Evolutionary conservation across 2,329 filamentous ascomycete species (phyloP).

Genomic region (Sphaceloma murrayae): DNA sequence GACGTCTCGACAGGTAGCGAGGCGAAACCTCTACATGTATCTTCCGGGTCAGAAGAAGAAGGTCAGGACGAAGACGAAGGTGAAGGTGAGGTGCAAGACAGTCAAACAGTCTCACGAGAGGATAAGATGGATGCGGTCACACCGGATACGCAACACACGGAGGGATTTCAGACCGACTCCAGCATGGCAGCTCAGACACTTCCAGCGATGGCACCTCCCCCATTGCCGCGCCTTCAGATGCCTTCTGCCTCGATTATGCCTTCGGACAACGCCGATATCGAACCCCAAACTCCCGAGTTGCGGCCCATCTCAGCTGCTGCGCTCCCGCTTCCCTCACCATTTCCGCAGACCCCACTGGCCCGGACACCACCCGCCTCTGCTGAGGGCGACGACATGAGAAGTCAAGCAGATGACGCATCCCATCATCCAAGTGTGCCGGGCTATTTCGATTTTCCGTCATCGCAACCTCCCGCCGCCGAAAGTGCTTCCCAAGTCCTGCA

Average conservation of each 20-base stretch:
- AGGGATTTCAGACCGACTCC: background rate
- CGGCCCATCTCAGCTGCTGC: slow-evolving; percentile 24
- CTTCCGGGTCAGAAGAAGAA: slow-evolving; percentile 4
- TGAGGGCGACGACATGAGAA: too few relatives aligned
- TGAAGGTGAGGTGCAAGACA: too few relatives aligned
- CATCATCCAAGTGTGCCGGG: too few relatives aligned
- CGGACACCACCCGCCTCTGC: too few relatives aligned
- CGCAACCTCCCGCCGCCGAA: too few relatives aligned
- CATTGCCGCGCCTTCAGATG: slow-evolving; percentile 23
- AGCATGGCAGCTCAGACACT: too few relatives aligned
- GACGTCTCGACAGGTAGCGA: too few relatives aligned
- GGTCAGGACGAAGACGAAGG: slow-evolving; percentile 8
- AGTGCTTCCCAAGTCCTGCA: too few relatives aligned
- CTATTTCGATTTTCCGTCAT: background rate
- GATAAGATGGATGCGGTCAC: too few relatives aligned
- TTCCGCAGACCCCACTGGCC: slow-evolving; percentile 20
- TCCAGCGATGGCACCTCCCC: slow-evolving; percentile 23
- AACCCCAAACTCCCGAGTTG: slow-evolving; percentile 26
- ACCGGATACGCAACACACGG: background rate
- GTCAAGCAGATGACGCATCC: too few relatives aligned
- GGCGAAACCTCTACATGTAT: too few relatives aligned
- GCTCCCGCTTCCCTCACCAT: slow-evolving; percentile 29
- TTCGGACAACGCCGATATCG: slow-evolving; percentile 13
- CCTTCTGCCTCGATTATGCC: slow-evolving; percentile 14
- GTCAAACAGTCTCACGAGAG: too few relatives aligned